A percentile compares a stretch with the other conserved stretches of the same genome.
Conservation (phyloP, 306 rosid species). For the Quillaja saponaria region DNA sequence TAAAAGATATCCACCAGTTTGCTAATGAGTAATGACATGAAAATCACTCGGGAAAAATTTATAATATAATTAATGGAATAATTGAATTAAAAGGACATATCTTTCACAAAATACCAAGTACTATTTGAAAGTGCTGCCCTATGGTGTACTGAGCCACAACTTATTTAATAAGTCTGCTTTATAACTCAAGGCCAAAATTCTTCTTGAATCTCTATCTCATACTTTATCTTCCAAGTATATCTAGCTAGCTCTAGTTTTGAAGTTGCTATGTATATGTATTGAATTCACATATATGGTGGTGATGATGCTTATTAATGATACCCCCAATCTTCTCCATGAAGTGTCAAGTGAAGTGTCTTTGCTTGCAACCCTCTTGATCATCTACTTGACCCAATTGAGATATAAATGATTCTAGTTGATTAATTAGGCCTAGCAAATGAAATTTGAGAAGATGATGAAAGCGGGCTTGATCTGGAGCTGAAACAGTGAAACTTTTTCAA, state of each 20-base stretch:
- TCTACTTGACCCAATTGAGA: neutral
- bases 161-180: neutral
- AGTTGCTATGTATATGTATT: neutral
- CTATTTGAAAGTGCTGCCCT: conserved; percentile 9
- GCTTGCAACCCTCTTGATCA: neutral
- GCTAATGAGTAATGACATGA: conserved; percentile 16
- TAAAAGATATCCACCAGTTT: conserved; percentile 14
- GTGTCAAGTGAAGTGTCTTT: neutral
- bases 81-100: neutral
- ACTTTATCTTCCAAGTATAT: neutral
- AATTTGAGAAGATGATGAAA: too few species aligned
- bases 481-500: too few species aligned
- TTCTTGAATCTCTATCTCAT: neutral
- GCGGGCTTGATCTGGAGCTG: too few species aligned
- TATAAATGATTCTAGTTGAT: too few species aligned
- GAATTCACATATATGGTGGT: conserved; percentile 9
- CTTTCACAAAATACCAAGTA: neutral
- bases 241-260: too few species aligned
- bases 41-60: conserved; percentile 15
- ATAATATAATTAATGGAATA: conserved; percentile 5
- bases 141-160: neutral
- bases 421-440: too few species aligned
- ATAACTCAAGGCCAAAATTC: neutral
- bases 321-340: neutral
- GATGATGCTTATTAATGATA: neutral